A percentile compares a stretch with the other conserved stretches of the same genome.
These are phyloP conservation scores for Solioccasus polychromus DNA, from an alignment of 768 basidiomycete genomes.

Conservation along the genomic window DNA sequence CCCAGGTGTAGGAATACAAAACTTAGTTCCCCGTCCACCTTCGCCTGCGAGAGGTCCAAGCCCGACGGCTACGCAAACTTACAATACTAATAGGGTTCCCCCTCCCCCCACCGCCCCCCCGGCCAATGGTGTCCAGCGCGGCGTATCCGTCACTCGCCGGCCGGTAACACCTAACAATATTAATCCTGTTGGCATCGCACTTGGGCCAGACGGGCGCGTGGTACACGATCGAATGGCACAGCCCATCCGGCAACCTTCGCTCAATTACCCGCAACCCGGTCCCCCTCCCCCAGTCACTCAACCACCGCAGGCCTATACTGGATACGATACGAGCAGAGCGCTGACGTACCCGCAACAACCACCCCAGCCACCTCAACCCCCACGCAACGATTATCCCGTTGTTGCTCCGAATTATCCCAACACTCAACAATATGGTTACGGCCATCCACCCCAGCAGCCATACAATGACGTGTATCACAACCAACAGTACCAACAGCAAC, in stretches of 20 bases:
- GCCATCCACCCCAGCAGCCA: constrained; percentile 20
- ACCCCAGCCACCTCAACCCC: constrained; percentile 22
- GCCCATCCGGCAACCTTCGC: constrained; percentile 9
- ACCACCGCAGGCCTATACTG: constrained; percentile 18
- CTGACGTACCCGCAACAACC: constrained; percentile 34
- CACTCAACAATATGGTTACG: constrained; percentile 15
- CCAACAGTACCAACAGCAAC: constrained; percentile 16
- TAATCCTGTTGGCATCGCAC: constrained; percentile 78
- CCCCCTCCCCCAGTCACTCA: constrained; percentile 8
- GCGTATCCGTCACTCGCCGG: constrained; percentile 31
- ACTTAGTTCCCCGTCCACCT: constrained; percentile 60
- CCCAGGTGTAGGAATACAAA: constrained; percentile 79
- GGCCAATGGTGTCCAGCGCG: constrained; percentile 8
- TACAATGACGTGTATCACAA: constrained; percentile 20
- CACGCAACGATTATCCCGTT: constrained; percentile 19
- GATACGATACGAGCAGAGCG: constrained; percentile 30
- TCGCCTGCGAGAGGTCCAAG: constrained; percentile 43
- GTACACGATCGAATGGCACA: constrained; percentile 72
- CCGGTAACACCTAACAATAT: constrained; percentile 73
- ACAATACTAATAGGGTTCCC: constrained; percentile 8
- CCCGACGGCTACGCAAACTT: constrained; percentile 16
- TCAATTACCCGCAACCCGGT: constrained; percentile 12
- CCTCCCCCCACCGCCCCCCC: constrained; percentile 1
- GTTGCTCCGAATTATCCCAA: constrained; percentile 14
- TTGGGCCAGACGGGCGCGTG: constrained; percentile 80